Conservation (phyloP, 2,329 filamentous ascomycete species). For the Fusarium buharicum region DNA sequence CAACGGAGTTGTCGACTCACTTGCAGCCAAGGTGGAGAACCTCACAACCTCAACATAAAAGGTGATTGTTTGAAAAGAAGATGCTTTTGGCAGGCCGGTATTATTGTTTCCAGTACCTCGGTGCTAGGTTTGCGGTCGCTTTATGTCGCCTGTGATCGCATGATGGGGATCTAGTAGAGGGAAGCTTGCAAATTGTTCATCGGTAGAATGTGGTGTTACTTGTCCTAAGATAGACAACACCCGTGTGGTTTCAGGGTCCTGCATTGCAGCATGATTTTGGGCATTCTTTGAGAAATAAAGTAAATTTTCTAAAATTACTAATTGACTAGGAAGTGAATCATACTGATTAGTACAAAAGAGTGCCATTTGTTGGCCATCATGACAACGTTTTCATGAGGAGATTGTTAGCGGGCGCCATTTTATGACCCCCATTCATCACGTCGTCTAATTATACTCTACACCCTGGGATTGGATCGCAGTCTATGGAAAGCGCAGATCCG, state of each 20-base stretch:
- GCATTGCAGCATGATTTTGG: not conserved
- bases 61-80: not conserved
- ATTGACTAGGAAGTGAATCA: not conserved
- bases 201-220: not conserved
- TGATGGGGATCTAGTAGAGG: slow-evolving; percentile 1
- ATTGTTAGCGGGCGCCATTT: not conserved
- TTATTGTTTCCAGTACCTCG: not conserved
- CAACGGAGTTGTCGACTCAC: slow-evolving; percentile 46
- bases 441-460: not conserved
- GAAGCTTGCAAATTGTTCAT: not conserved
- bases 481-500: slow-evolving; percentile 4
- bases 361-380: not conserved
- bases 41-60: slow-evolving; percentile 42
- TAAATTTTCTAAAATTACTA: not conserved
- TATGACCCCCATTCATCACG: slow-evolving; percentile 1
- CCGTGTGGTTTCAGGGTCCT: not conserved
- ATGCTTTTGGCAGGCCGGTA: not conserved
- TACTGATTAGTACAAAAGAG: not conserved
- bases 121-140: slow-evolving; percentile 2
- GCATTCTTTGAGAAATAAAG: not conserved
- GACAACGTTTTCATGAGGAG: not conserved
- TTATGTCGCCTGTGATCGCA: slow-evolving; percentile 6
- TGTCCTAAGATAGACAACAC: slow-evolving; percentile 1
- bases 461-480: slow-evolving; percentile 4
- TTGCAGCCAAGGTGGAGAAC: slow-evolving; percentile 51